These are phyloP conservation scores for Plasmodium vinckei DNA, from an alignment of 169 alveolate genomes.

Conservation along the genomic window DNA sequence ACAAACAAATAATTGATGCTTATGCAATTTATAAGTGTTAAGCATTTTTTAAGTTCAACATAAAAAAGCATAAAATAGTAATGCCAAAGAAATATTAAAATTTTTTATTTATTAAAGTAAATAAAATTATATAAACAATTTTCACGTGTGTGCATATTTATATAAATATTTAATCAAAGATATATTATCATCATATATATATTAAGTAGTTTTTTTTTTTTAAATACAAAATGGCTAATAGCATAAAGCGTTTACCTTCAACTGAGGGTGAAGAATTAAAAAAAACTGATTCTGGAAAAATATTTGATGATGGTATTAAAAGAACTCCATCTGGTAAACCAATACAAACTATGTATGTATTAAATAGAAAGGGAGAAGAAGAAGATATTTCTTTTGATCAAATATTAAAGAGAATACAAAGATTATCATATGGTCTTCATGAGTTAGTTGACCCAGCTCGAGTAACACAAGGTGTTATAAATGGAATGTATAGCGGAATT, in stretches of 20 bases:
- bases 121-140: too few species aligned
- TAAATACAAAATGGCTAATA: conserved; percentile 7
- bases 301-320: conserved; percentile 64
- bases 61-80: too few species aligned
- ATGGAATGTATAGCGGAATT: conserved; percentile 95
- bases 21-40: too few species aligned
- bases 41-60: too few species aligned
- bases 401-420: conserved; percentile 85
- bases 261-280: conserved; percentile 31
- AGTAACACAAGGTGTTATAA: conserved; percentile 91
- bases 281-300: conserved; percentile 22
- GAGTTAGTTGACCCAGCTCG: conserved; percentile 91
- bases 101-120: too few species aligned
- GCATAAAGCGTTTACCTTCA: conserved; percentile 22
- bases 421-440: conserved; percentile 89
- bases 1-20: too few species aligned
- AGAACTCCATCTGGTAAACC: conserved; percentile 75
- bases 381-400: conserved; percentile 90
- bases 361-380: conserved; percentile 88
- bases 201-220: not conserved
- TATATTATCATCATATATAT: too few species aligned
- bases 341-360: conserved; percentile 86
- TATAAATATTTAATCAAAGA: too few species aligned
- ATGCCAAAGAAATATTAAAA: too few species aligned
- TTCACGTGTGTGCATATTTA: too few species aligned